Evolutionary conservation across 345 rosid species (phyloP).

Genomic region (Viola odorata): DNA sequence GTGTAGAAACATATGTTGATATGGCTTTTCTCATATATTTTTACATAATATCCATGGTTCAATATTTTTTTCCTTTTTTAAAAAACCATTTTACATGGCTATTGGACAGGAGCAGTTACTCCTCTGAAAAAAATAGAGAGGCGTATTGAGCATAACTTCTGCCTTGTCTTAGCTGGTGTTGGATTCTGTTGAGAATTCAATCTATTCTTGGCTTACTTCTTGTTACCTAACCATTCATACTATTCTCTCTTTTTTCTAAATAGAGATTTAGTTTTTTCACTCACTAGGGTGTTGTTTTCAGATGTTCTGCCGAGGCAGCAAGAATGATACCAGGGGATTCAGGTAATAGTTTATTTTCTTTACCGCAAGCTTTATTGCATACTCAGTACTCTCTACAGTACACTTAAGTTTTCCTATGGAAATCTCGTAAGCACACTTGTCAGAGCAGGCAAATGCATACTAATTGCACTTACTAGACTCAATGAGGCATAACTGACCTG

Average conservation of each 20-base stretch:
- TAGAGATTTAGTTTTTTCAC: not conserved
- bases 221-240: constrained; percentile 1
- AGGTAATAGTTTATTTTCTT: constrained; percentile 41
- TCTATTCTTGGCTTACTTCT: not conserved
- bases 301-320: constrained; percentile 98
- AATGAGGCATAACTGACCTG: not conserved
- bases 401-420: not conserved
- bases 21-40: no score
- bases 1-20: no score
- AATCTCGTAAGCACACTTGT: not conserved
- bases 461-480: not conserved
- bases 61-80: no score
- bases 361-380: not conserved
- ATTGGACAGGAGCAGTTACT: no score
- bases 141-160: no score
- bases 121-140: no score
- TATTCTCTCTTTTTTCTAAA: no score
- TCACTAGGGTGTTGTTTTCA: constrained; percentile 28
- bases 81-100: no score
- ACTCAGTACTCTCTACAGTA: not conserved
- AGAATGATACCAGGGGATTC: constrained; percentile 88
- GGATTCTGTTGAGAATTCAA: no score
- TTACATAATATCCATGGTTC: no score
- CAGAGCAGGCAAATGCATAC: not conserved
- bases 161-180: no score